Evolutionary conservation across 139 green algal genomes (phyloP), one percentile per base, ranked within the genome.

Genomic region (Trebouxia sp.): DNA sequence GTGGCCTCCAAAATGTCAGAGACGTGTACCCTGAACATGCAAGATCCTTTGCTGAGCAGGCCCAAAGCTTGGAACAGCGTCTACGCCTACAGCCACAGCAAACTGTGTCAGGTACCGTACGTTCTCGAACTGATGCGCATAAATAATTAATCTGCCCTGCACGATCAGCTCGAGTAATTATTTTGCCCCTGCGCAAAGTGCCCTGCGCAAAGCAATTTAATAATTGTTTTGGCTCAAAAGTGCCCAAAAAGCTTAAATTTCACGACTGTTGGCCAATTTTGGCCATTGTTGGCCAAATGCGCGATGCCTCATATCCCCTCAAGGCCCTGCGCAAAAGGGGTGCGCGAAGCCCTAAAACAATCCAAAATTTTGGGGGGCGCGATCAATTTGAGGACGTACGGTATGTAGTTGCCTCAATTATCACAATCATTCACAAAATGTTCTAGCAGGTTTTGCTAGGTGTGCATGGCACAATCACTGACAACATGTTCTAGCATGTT

Each of bases 51-150:
- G 1, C 41, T 86, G 32, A 11, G 74, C 39, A 39, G 51, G 14
- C 51, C 17, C 17, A 26, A 20, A 9, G 39, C 42, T 20, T 95
- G 90, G 82, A 85, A 14, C 35, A 83, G 88, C 11, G 62, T 92
- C 47, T 37, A 43, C 3, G 91, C 90, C 5, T 97, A 97, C 69
- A 81, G 80, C 22, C 84, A 90, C 77, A 95, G 89, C 89, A 97
- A 97, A 87, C 86, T 97, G 14, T 87, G 88, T 1, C 92, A 96
- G 89, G 82, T 95, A 39, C n/a, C n/a, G n/a, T n/a, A n/a, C n/a
- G n/a, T n/a, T n/a, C n/a, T n/a, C n/a, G n/a, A n/a, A n/a, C n/a
- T n/a, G n/a, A n/a, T 91, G 58, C 39, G 22, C 15, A n/a, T 10
- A 15, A 11, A 17, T 24, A 56, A 28, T 7, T 28, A 56, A 15